These are phyloP conservation scores for Breynia disticha DNA, from an alignment of 441 rosid genomes.

Conservation along the genomic window DNA sequence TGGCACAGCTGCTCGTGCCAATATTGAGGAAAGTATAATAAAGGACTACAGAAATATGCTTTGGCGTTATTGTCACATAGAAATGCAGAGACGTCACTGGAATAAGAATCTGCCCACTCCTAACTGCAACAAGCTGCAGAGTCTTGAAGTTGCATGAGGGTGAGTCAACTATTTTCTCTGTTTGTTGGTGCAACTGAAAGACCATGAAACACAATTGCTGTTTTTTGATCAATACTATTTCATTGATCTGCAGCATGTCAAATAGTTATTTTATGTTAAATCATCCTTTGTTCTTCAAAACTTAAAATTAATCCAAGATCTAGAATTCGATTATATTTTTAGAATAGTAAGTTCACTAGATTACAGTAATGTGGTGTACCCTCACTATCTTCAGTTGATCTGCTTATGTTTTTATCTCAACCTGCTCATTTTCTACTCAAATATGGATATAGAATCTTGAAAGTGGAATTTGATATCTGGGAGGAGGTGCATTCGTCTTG, in stretches of 20 bases:
- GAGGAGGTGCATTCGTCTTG: neutral
- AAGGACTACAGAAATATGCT: slow-evolving; percentile 56
- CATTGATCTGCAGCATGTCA: neutral
- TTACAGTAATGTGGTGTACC: neutral
- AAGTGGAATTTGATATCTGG: neutral
- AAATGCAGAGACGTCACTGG: slow-evolving; percentile 88
- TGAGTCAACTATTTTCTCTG: slow-evolving; percentile 8
- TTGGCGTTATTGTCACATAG: slow-evolving; percentile 65
- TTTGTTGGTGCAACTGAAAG: neutral
- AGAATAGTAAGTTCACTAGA: neutral
- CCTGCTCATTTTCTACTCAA: neutral
- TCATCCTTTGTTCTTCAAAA: neutral
- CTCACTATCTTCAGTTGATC: neutral
- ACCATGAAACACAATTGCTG: neutral
- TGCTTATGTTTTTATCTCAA: neutral
- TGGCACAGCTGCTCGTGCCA: slow-evolving; percentile 36
- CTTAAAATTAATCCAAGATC: neutral
- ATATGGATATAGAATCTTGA: neutral
- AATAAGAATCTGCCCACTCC: slow-evolving; percentile 66
- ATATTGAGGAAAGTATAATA: slow-evolving; percentile 55
- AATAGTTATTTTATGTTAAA: neutral
- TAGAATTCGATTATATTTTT: neutral
- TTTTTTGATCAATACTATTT: neutral
- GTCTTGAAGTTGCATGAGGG: slow-evolving; percentile 53
- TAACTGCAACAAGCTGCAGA: slow-evolving; percentile 63